Evolutionary conservation across 2,329 filamentous ascomycete genomes (phyloP), one percentile per base, ranked within the genome.

Genomic region (Triangularia verruculosa): DNA sequence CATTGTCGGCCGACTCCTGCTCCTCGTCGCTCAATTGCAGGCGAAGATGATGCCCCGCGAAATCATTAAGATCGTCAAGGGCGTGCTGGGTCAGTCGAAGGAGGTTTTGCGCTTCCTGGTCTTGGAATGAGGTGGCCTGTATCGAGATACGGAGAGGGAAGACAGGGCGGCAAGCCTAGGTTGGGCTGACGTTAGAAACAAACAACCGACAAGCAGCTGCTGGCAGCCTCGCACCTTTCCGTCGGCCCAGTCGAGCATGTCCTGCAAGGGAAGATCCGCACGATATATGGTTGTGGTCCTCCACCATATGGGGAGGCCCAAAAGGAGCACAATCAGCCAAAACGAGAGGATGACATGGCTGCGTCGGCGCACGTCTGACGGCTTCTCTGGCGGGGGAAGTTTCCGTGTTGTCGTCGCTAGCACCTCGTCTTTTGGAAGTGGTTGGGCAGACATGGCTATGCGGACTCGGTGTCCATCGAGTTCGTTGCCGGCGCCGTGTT

Each of bases 241-340:
- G 72, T 96, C 91, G 9, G 92, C 91, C 94, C 95, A 98, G 66
- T 90, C 85, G 69, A 90, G 85, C 95, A 99, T 99, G 61, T 88
- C 85, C 73, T 90, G 84, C 69, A 97, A 77, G 4, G 95, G 95
- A 70, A 99, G 79, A 53, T 88, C 84, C 12, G 94, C 93, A 61
- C 95, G 86, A 76, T 96, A 93, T 61, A 98, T 96, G 0, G 91
- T 90, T 3, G 95, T 99, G 0, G 95, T 98, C 75, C 88, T 88
- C 88, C 92, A 96, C 95, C 95, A 99, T 84, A 96, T 89, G 63
- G 95, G 95, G 68, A 99, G 76, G 2, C 95, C 95, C 5, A 99
- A 78, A 28, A 89, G 84, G 6, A 96, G 74, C 6, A 96, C 91
- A 39, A 98, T 87, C 4, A 87, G 80, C 95, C 95, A 99, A 77